phyloP scores from a whole-genome alignment of 1,284 basidiomycete species.

The Sporisorium iseilematis-ciliati region DNA sequence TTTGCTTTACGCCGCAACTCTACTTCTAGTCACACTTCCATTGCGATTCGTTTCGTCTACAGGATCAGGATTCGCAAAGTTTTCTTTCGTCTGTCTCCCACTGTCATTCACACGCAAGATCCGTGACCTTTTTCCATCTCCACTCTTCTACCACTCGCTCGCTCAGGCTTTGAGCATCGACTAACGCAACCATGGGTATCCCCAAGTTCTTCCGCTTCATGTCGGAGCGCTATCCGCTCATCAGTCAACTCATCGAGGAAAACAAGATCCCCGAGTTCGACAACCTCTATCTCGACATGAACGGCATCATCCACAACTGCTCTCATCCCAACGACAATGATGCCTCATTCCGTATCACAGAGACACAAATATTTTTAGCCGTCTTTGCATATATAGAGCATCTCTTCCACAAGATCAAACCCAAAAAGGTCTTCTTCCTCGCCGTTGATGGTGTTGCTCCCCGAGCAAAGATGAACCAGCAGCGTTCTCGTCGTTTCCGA shows the following conservation, averaged over 20 bases:
- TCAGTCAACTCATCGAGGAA: constrained; percentile 95
- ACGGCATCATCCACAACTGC: constrained; percentile 91
- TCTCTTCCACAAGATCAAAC: constrained; percentile 96
- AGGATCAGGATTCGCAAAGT: constrained; percentile 1
- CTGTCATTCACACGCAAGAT: constrained; percentile 4
- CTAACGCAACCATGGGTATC: constrained; percentile 58
- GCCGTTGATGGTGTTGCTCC: constrained; percentile 98
- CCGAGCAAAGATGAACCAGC: constrained; percentile 99
- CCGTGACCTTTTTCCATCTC: constrained; percentile 1
- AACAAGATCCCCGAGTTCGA: constrained; percentile 93
- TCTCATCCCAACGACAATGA: constrained; percentile 90
- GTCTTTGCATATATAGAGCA: constrained; percentile 98
- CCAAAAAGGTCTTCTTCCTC: constrained; percentile 89
- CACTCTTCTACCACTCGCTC: not conserved
- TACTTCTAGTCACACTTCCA: constrained; percentile 1
- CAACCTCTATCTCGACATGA: constrained; percentile 94
- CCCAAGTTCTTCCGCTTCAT: constrained; percentile 75
- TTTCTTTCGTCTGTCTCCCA: constrained; percentile 2
- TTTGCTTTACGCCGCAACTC: not conserved
- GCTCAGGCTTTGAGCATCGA: constrained; percentile 17
- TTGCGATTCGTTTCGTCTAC: constrained; percentile 11
- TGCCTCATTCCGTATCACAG: constrained; percentile 88
- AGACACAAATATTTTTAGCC: constrained; percentile 96
- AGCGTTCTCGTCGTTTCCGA: constrained; percentile 83
- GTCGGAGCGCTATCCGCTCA: constrained; percentile 94